Base-by-base conservation (phyloP, 2,329 filamentous ascomycete species). In the Pseudogymnoascus sp. region DNA sequence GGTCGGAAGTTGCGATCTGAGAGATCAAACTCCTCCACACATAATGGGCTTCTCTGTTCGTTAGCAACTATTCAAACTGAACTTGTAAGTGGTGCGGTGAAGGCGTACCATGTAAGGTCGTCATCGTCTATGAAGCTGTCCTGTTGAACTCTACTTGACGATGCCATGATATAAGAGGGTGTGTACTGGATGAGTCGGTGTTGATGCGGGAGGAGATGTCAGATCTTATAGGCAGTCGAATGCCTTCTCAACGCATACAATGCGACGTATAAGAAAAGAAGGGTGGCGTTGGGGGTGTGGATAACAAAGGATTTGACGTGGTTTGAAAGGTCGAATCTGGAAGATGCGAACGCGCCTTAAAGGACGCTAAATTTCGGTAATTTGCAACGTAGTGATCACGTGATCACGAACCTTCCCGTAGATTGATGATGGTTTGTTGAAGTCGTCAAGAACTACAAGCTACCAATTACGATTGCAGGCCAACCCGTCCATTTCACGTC, bases 21-120 rank as follows among this genome's bases (percentile, higher is more conserved):
- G 60, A 99, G 86, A 78, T 99, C 96, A 74, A 99, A 96, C 80
- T 99, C 96, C 79, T 99, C 95, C 74, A 99, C 96, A 75, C 95
- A 99, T 67, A 99, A 89, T 70, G 95, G 95, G 77, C 95, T 99
- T 71, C 22, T 43, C n/a, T 35, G 60, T 63, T 40, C 75, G 77
- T 70, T 66, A 65, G 65, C 60, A 62, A 50, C 59, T 35, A 59
- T 53, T 59, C 53, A 33, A 50, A 19, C 8, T 12, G 53, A 22
- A 22, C 37, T 43, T 61, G 22, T 19, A 66, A 67, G 64, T 28
- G 63, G 56, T 61, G 62, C 63, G 60, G 37, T 61, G 35, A 61
- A 59, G 38, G 72, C 82, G 70, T 80, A 89, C 86, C 86, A 89
- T 67, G 81, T 83, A 71, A 89, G 86, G 71, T 89, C 86, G 73